phyloP scores from a whole-genome alignment of 192 early-diverging fungal species.

The Coemansia sp. region DNA sequence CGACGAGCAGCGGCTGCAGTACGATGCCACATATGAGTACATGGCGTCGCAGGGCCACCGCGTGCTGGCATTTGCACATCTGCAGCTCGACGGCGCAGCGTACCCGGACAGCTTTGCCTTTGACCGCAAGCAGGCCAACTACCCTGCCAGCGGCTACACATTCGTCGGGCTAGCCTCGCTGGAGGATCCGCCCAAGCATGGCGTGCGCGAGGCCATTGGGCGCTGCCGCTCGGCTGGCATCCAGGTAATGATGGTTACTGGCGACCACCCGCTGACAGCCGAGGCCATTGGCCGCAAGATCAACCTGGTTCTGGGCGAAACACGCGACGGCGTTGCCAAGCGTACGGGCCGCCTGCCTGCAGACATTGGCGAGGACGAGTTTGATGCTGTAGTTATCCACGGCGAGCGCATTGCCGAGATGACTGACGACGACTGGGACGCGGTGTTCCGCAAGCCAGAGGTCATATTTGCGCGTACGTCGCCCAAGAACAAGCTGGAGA shows the following conservation, averaged over 20 bases:
- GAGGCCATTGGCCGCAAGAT: constrained; percentile 96
- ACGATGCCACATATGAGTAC: constrained; percentile 75
- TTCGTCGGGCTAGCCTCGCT: constrained; percentile 89
- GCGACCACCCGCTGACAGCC: constrained; percentile 93
- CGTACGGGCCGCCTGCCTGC: constrained; percentile 60
- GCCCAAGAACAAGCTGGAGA: constrained; percentile 95
- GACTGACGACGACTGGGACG: constrained; percentile 85
- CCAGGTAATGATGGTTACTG: constrained; percentile 99
- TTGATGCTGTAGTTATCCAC: constrained; percentile 87
- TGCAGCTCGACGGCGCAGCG: constrained; percentile 61
- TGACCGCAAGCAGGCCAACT: constrained; percentile 60
- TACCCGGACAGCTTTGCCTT: constrained; percentile 77
- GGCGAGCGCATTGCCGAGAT: constrained; percentile 83
- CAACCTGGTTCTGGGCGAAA: constrained; percentile 89
- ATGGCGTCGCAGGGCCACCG: constrained; percentile 94
- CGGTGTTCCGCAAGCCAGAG: constrained; percentile 90
- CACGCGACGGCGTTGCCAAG: constrained; percentile 72
- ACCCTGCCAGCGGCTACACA: constrained; percentile 53
- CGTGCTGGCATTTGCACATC: constrained; percentile 88
- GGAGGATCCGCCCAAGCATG: constrained; percentile 97
- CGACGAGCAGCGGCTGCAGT: constrained; percentile 61
- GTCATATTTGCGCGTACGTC: constrained; percentile 96
- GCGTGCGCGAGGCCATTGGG: constrained; percentile 96
- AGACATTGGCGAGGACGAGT: constrained; percentile 74
- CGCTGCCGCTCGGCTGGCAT: constrained; percentile 89